phyloP scores from a whole-genome alignment of 129 eudicot genomes.

The Saussurea involucrata region DNA sequence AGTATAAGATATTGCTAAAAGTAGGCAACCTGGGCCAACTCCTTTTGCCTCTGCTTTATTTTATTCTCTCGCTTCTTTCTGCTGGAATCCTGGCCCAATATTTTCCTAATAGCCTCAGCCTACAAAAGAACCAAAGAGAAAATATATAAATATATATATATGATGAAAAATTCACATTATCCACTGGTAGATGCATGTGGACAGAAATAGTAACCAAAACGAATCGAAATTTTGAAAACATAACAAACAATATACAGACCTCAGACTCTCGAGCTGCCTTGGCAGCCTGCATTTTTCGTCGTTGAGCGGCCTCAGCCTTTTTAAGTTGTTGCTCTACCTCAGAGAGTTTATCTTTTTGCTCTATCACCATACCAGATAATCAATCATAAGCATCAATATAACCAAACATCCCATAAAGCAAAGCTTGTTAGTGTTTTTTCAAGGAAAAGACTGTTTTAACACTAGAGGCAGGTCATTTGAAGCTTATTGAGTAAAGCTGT shows the following conservation, averaged over 20 bases:
- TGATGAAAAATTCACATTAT: background rate
- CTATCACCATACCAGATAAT: conserved; percentile 24
- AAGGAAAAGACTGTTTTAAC: background rate
- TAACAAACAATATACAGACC: conserved; percentile 34
- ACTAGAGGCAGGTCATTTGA: background rate
- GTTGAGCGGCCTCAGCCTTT: conserved; percentile 69
- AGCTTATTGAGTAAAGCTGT: background rate
- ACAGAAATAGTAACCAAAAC: background rate
- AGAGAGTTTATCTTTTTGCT: conserved; percentile 58
- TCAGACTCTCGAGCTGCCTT: conserved; percentile 84
- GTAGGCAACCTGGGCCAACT: conserved; percentile 56
- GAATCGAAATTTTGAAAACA: background rate
- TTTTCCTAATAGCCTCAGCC: conserved; percentile 93
- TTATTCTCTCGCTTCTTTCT: conserved; percentile 76
- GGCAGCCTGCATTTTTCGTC: conserved; percentile 62
- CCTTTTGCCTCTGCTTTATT: conserved; percentile 64
- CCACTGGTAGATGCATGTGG: background rate
- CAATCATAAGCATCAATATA: background rate
- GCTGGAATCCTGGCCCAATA: conserved; percentile 88
- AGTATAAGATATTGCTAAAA: background rate
- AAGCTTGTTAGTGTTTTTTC: background rate
- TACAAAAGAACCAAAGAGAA: conserved; percentile 10
- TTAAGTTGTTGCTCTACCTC: conserved; percentile 51
- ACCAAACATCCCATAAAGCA: background rate
- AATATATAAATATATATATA: background rate